Conservation (phyloP, 2,329 filamentous ascomycete species). For the Aureobasidium sp. region DNA sequence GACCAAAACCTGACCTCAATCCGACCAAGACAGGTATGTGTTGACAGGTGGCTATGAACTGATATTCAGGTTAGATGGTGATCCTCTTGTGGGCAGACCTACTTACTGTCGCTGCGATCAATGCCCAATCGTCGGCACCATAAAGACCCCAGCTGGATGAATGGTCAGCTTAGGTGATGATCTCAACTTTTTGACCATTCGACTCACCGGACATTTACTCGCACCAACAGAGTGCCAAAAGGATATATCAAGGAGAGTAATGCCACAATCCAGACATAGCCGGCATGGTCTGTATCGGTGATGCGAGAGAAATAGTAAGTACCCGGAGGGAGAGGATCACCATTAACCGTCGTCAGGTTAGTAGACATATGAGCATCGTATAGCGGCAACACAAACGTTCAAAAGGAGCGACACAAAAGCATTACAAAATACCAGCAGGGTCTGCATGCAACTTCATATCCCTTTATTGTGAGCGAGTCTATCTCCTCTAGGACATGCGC, state of each 20-base stretch:
- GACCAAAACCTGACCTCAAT: constrained; percentile 6
- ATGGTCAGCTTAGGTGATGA: not conserved
- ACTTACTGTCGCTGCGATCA: constrained; percentile 12
- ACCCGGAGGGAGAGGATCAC: constrained; percentile 8
- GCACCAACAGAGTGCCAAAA: constrained; percentile 4
- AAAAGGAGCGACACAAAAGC: not conserved
- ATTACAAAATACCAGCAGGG: not conserved
- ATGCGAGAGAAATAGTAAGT: constrained; percentile 15
- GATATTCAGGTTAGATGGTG: not conserved
- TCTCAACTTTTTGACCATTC: not conserved
- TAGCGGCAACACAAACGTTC: not conserved
- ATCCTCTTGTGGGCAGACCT: not conserved
- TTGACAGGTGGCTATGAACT: constrained; percentile 8
- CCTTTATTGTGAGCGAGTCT: not conserved
- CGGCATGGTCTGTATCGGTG: constrained; percentile 16
- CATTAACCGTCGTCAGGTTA: constrained; percentile 8
- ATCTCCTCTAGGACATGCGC: not conserved
- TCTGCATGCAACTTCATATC: not conserved
- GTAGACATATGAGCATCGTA: constrained; percentile 2
- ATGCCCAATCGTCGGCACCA: constrained; percentile 14
- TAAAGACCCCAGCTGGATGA: not conserved
- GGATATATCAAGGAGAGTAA: constrained; percentile 13
- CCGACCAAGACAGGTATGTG: constrained; percentile 12
- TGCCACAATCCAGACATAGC: constrained; percentile 13
- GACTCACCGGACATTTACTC: constrained; percentile 1